A percentile compares a stretch with the other conserved stretches of the same genome.
Conservation (phyloP, 306 rosid species). For the Vigna unguiculata region DNA sequence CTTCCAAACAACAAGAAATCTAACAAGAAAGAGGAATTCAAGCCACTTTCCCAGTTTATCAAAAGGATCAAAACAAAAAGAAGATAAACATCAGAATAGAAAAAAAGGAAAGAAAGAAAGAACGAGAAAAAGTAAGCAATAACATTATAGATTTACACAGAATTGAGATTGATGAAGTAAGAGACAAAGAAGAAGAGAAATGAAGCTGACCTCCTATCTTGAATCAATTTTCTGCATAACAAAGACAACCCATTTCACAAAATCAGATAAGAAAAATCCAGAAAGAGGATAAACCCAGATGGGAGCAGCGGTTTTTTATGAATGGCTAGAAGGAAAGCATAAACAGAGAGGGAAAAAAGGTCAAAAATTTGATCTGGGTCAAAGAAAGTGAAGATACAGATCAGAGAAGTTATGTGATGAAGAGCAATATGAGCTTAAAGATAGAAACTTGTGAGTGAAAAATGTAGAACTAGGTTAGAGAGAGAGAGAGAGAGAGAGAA, state of each 20-base stretch:
- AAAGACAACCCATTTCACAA: slow-evolving; percentile 42
- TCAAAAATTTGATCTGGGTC: slow-evolving; percentile 46
- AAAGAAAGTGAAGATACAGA: slow-evolving; percentile 50
- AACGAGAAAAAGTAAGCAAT: not conserved
- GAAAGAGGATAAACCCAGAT: slow-evolving; percentile 42
- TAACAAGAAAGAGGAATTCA: not conserved
- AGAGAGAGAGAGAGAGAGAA: slow-evolving; percentile 24
- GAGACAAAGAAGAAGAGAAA: slow-evolving; percentile 38
- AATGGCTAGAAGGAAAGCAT: slow-evolving; percentile 39
- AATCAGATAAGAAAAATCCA: slow-evolving; percentile 46
- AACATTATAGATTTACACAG: slow-evolving; percentile 10
- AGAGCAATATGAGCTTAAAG: slow-evolving; percentile 42
- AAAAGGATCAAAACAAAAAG: slow-evolving; percentile 35
- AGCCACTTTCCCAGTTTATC: slow-evolving; percentile 8
- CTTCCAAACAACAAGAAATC: slow-evolving; percentile 38
- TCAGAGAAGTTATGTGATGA: slow-evolving; percentile 45
- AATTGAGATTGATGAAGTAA: slow-evolving; percentile 38
- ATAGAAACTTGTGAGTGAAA: slow-evolving; percentile 47
- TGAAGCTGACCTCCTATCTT: slow-evolving; percentile 53
- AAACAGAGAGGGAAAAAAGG: slow-evolving; percentile 40
- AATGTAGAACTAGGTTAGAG: slow-evolving; percentile 49
- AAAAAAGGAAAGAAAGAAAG: not conserved
- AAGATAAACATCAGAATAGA: slow-evolving; percentile 29
- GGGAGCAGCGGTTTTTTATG: slow-evolving; percentile 39
- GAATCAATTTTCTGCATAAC: slow-evolving; percentile 43